A percentile compares a stretch with the other conserved stretches of the same genome.
These are phyloP conservation scores for Hemileccinum rubropunctum DNA, from an alignment of 768 basidiomycete genomes.

Conservation along the genomic window DNA sequence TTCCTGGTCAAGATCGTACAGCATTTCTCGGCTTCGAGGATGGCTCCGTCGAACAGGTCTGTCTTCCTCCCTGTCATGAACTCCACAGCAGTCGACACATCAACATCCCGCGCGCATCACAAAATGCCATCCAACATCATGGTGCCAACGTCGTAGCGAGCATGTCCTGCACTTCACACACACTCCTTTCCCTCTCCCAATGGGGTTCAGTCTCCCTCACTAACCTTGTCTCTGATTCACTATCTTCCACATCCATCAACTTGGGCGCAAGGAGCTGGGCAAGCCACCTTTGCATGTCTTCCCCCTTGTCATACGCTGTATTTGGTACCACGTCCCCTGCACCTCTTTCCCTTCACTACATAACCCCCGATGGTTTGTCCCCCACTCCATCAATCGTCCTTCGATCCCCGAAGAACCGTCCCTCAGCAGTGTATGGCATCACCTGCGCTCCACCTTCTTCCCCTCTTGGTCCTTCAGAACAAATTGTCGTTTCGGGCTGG, in stretches of 20 bases:
- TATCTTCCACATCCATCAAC: constrained; percentile 34
- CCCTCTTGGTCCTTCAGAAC: constrained; percentile 67
- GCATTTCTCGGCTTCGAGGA: constrained; percentile 59
- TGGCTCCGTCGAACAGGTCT: constrained; percentile 52
- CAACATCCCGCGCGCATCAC: constrained; percentile 20
- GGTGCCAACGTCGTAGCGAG: constrained; percentile 53
- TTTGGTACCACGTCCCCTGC: constrained; percentile 59
- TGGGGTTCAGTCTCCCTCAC: constrained; percentile 47
- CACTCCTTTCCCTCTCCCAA: constrained; percentile 57
- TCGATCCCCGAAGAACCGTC: constrained; percentile 32
- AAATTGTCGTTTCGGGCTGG: constrained; percentile 78
- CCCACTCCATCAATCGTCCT: constrained; percentile 48
- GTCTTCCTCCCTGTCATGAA: constrained; percentile 24
- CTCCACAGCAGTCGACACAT: constrained; percentile 8
- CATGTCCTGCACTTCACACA: constrained; percentile 44
- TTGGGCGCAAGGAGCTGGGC: constrained; percentile 61
- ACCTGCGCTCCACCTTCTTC: constrained; percentile 56
- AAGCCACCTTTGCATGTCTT: constrained; percentile 50
- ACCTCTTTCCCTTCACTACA: constrained; percentile 57
- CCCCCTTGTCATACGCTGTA: constrained; percentile 58
- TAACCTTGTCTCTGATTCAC: constrained; percentile 22
- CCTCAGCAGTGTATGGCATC: constrained; percentile 73
- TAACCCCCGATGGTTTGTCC: constrained; percentile 48
- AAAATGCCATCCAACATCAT: constrained; percentile 32
- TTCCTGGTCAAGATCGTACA: constrained; percentile 43